Conservation (phyloP, 257 asterid genomes). For the Pogostemon cablin region DNA sequence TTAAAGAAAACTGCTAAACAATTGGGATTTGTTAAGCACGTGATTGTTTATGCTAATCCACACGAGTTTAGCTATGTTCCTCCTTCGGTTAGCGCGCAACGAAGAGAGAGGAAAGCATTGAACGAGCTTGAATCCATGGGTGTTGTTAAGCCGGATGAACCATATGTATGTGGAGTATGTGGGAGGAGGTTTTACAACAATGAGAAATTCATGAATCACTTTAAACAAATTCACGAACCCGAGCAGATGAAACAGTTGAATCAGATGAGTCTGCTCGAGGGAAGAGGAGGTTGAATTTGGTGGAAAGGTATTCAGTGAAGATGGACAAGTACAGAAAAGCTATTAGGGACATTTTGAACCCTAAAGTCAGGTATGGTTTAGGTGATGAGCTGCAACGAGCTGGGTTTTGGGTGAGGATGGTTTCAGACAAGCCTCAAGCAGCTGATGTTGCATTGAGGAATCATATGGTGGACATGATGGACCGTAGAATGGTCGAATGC, state of each 20-base stretch:
- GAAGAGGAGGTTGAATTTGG: conserved; percentile 71
- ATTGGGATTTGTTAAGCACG: conserved; percentile 71
- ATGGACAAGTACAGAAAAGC: conserved; percentile 86
- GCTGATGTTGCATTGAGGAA: conserved; percentile 71
- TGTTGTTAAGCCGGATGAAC: conserved; percentile 55
- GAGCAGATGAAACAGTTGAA: conserved; percentile 79
- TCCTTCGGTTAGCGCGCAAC: conserved; percentile 52
- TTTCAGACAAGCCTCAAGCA: conserved; percentile 76
- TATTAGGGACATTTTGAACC: conserved; percentile 69
- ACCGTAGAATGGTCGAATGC: conserved; percentile 58
- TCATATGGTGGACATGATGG: conserved; percentile 83
- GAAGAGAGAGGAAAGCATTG: conserved; percentile 54
- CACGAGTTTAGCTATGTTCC: conserved; percentile 81
- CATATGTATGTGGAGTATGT: conserved; percentile 76
- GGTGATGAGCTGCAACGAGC: conserved; percentile 80
- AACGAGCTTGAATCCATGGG: conserved; percentile 62
- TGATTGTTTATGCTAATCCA: conserved; percentile 78
- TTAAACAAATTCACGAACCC: conserved; percentile 78
- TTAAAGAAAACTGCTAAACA: conserved; percentile 62
- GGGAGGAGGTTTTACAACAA: conserved; percentile 78
- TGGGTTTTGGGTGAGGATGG: conserved; percentile 77
- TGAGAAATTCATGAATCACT: conserved; percentile 70
- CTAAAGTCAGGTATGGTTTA: conserved; percentile 76
- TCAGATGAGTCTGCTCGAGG: conserved; percentile 84
- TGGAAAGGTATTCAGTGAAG: conserved; percentile 71